Conservation (phyloP, 2,329 filamentous ascomycete genomes). For the Microthyrium microscopicum region DNA sequence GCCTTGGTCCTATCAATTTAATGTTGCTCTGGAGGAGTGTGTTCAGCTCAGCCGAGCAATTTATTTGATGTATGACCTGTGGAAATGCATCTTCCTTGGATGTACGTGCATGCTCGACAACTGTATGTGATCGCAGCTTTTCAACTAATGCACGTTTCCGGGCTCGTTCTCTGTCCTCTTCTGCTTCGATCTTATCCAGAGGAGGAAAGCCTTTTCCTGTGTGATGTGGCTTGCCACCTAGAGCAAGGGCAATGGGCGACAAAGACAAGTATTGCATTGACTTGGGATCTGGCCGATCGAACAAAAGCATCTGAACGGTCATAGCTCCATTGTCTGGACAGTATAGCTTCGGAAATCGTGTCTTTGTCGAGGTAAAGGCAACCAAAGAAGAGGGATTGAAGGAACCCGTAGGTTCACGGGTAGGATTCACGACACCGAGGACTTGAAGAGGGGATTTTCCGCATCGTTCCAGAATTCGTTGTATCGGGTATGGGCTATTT, state of each 20-base stretch:
- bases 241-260: conserved; percentile 69
- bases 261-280: conserved; percentile 96
- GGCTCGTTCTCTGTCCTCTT: conserved; percentile 50
- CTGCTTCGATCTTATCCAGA: conserved; percentile 47
- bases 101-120: conserved; percentile 58
- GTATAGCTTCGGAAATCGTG: conserved; percentile 51
- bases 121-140: conserved; percentile 77
- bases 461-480: conserved; percentile 69
- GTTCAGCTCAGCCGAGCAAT: conserved; percentile 86
- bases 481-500: conserved; percentile 62
- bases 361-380: conserved; percentile 35
- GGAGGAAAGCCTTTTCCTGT: conserved; percentile 22
- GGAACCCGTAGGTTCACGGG: conserved; percentile 20
- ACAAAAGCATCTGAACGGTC: conserved; percentile 75
- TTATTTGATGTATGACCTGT: conserved; percentile 80
- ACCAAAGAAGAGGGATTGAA: conserved; percentile 55
- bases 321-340: conserved; percentile 47
- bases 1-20: conserved; percentile 62
- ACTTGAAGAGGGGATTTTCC: conserved; percentile 71
- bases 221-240: conserved; percentile 50
- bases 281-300: conserved; percentile 67
- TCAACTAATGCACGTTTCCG: conserved; percentile 54
- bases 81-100: conserved; percentile 68
- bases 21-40: conserved; percentile 78
- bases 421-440: conserved; percentile 62